Percentiles rank a stretch among this genome's conserved stretches.
phyloP scores from a whole-genome alignment of 768 basidiomycete species.

The Tylopilus sp. region DNA sequence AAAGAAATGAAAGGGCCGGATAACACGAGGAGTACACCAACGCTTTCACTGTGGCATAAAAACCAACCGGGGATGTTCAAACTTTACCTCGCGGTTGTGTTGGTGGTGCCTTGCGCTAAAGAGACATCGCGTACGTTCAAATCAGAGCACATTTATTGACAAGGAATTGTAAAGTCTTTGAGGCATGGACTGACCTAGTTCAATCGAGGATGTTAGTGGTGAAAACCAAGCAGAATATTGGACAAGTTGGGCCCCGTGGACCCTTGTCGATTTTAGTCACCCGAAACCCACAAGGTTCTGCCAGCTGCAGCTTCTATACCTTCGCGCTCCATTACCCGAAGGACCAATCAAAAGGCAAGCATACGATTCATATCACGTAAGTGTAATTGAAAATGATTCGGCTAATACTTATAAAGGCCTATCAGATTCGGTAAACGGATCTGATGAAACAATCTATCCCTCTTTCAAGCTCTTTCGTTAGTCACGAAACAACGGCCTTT shows the following conservation, averaged over 20 bases:
- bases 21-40: conserved; percentile 9
- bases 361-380: conserved; percentile 26
- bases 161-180: background rate
- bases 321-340: conserved; percentile 10
- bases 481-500: conserved; percentile 22
- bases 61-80: background rate
- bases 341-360: conserved; percentile 16
- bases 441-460: conserved; percentile 13
- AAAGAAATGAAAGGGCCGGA: conserved; percentile 3
- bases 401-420: conserved; percentile 16
- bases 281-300: conserved; percentile 15
- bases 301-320: background rate
- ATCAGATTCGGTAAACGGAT: conserved; percentile 15
- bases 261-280: conserved; percentile 15
- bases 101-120: conserved; percentile 9
- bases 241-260: conserved; percentile 7
- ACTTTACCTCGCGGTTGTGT: background rate
- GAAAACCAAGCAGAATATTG: background rate
- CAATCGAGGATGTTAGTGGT: background rate
- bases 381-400: conserved; percentile 20
- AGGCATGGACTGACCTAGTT: conserved; percentile 11
- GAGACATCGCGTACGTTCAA: conserved; percentile 6
- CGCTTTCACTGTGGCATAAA: conserved; percentile 16
- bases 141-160: background rate
- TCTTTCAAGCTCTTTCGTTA: conserved; percentile 9